A percentile compares a stretch with the other conserved stretches of the same genome.
These are phyloP conservation scores for Gaeumannomyces sp. DNA, from an alignment of 2,329 filamentous ascomycete genomes.

Conservation along the genomic window DNA sequence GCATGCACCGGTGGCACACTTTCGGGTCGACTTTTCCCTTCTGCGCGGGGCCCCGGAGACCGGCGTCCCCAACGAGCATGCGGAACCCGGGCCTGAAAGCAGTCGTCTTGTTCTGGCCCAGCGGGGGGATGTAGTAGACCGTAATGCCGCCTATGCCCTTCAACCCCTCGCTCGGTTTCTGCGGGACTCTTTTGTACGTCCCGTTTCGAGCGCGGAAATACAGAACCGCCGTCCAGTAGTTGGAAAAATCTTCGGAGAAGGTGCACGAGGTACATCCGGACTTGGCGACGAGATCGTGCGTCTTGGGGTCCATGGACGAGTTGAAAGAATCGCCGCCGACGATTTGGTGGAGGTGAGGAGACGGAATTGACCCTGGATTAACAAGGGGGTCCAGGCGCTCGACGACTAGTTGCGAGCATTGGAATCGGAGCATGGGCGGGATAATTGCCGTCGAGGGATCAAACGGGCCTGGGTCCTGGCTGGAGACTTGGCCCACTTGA, in stretches of 20 bases:
- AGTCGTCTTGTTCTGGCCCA: slow-evolving; percentile 25
- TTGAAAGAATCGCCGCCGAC: slow-evolving; percentile 9
- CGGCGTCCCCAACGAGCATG: slow-evolving; percentile 26
- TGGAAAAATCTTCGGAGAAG: slow-evolving; percentile 28
- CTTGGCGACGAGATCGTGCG: slow-evolving; percentile 17
- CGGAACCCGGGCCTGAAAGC: slow-evolving; percentile 31
- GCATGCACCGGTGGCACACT: slow-evolving; percentile 11
- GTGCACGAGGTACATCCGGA: slow-evolving; percentile 33
- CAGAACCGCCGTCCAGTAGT: slow-evolving; percentile 30
- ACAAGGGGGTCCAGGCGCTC: slow-evolving; percentile 9
- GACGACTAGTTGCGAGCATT: slow-evolving; percentile 8
- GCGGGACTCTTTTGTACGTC: slow-evolving; percentile 26
- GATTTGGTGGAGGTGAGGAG: slow-evolving; percentile 8
- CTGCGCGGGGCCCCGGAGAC: slow-evolving; percentile 5
- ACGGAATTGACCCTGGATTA: not conserved
- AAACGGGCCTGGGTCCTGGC: slow-evolving; percentile 13
- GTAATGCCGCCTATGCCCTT: slow-evolving; percentile 27
- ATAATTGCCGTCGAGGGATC: slow-evolving; percentile 14
- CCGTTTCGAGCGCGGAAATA: slow-evolving; percentile 31
- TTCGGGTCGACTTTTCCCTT: slow-evolving; percentile 8
- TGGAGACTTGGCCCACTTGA: slow-evolving; percentile 9
- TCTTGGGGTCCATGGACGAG: slow-evolving; percentile 7
- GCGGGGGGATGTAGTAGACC: slow-evolving; percentile 30
- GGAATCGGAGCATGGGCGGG: slow-evolving; percentile 13
- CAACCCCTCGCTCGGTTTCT: slow-evolving; percentile 23